Evolutionary conservation across 257 asterid genomes (phyloP).

Genomic region (Lantana camara): DNA sequence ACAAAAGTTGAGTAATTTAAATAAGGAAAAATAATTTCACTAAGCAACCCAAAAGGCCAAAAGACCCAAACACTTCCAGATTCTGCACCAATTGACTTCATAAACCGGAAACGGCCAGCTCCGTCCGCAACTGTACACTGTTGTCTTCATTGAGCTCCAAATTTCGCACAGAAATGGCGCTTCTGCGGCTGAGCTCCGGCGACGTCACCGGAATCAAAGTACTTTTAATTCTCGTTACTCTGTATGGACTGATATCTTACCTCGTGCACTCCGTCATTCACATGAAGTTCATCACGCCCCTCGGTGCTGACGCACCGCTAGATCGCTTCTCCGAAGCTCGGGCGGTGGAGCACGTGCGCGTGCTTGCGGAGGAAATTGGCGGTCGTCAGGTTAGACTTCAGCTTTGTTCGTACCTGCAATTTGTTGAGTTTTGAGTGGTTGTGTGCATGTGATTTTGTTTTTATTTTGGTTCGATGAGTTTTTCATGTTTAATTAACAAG

Average conservation of each 20-base stretch:
- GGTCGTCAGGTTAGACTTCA: slow-evolving; percentile 79
- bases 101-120: background rate
- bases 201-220: slow-evolving; percentile 78
- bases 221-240: slow-evolving; percentile 43
- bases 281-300: slow-evolving; percentile 83
- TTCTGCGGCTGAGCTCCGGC: slow-evolving; percentile 53
- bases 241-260: slow-evolving; percentile 60
- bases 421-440: slow-evolving; percentile 9
- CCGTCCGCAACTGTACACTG: background rate
- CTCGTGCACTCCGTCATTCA: slow-evolving; percentile 56
- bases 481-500: background rate
- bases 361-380: slow-evolving; percentile 82
- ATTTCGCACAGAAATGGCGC: slow-evolving; percentile 42
- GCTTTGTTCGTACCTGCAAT: background rate
- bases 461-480: background rate
- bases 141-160: background rate
- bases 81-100: background rate
- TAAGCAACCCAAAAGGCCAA: background rate
- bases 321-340: slow-evolving; percentile 93
- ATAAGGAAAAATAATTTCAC: background rate
- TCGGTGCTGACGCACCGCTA: slow-evolving; percentile 75
- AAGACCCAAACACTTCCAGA: background rate
- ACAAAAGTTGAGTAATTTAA: background rate
- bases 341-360: slow-evolving; percentile 92
- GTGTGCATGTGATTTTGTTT: slow-evolving; percentile 8